Conservation (phyloP, 163 green algal species). For the Chloromonas sp. region DNA sequence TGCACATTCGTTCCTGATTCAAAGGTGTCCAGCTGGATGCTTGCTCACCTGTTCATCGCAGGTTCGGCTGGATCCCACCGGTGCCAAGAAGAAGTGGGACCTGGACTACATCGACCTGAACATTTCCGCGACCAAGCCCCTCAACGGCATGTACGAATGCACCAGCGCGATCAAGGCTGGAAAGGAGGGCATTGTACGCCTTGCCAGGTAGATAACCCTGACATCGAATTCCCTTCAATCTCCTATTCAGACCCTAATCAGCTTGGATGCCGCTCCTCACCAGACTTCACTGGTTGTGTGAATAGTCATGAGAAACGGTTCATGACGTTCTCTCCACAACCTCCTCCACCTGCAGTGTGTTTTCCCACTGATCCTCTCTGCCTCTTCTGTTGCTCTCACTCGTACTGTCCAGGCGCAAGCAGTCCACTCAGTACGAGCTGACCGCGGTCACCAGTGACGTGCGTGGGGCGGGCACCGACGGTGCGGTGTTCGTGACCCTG, state of each 20-base stretch:
- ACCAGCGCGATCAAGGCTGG: not conserved
- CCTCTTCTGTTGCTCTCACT: no score
- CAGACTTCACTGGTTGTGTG: no score
- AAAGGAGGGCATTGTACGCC: not conserved
- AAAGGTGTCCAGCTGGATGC: no score
- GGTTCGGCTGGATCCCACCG: not conserved
- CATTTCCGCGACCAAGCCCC: not conserved
- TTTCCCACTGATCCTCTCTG: no score
- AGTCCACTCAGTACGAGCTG: not conserved
- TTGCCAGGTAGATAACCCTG: not conserved
- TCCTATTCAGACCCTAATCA: no score
- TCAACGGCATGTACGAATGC: not conserved
- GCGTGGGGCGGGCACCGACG: not conserved
- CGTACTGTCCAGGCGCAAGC: not conserved
- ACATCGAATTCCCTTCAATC: no score
- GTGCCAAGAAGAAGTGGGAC: not conserved
- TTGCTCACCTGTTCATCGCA: no score
- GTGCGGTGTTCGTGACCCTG: not conserved
- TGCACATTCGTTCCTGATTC: no score
- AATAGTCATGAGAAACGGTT: no score
- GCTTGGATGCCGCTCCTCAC: no score
- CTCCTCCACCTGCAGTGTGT: no score
- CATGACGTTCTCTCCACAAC: no score
- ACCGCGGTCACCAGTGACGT: not conserved
- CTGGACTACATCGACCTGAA: constrained; percentile 4